Percentiles rank a stretch among this genome's conserved stretches.
Conservation (phyloP, 1,284 basidiomycete genomes). For the Microbotryum saponariae region DNA sequence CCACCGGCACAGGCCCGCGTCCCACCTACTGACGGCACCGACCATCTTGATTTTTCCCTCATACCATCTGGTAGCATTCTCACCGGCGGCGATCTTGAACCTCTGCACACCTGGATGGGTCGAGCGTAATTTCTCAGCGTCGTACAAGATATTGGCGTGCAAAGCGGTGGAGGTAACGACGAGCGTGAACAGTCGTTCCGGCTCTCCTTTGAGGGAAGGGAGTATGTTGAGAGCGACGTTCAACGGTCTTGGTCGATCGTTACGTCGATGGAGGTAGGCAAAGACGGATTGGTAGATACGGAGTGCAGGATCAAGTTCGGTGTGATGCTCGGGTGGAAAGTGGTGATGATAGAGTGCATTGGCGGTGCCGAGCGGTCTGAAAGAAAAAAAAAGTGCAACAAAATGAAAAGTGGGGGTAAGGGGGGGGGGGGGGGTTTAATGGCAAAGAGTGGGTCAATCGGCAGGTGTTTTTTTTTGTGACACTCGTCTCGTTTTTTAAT, state of each 20-base stretch:
- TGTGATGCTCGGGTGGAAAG: constrained; percentile 53
- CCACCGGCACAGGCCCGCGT: constrained; percentile 43
- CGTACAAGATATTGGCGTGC: constrained; percentile 77
- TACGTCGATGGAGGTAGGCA: constrained; percentile 45
- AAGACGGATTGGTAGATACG: constrained; percentile 49
- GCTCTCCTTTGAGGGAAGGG: constrained; percentile 43
- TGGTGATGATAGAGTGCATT: constrained; percentile 70
- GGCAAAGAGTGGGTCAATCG: too few species aligned
- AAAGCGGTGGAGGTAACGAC: constrained; percentile 53
- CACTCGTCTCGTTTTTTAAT: too few species aligned
- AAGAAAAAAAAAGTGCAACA: too few species aligned
- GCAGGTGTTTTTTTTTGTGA: too few species aligned
- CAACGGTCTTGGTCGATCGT: constrained; percentile 48
- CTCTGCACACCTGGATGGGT: constrained; percentile 68
- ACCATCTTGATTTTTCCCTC: constrained; percentile 53
- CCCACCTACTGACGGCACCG: constrained; percentile 51
- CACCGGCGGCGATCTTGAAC: constrained; percentile 72
- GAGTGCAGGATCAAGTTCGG: not conserved
- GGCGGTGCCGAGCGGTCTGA: constrained; percentile 74
- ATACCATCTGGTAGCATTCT: constrained; percentile 69
- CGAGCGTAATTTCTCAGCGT: constrained; percentile 66
- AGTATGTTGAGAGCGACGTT: constrained; percentile 56
- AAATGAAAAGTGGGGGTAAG: too few species aligned
- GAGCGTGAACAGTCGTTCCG: constrained; percentile 36
- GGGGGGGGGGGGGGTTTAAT: too few species aligned